These are phyloP conservation scores for Hermanozyma aechmeae DNA, from an alignment of 805 yeast species.

Conservation along the genomic window DNA sequence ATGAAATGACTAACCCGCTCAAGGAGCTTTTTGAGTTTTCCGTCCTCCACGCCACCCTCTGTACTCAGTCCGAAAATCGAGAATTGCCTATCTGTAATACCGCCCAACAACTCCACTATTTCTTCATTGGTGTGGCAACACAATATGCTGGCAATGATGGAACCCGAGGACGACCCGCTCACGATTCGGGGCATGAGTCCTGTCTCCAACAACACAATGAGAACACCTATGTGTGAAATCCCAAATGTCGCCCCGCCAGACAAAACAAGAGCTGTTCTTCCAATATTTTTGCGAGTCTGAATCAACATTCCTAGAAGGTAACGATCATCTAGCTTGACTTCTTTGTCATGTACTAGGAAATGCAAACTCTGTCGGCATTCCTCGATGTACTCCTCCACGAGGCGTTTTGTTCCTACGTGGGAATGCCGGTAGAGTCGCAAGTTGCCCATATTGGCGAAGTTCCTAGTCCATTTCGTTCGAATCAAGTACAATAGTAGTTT, in stretches of 20 bases:
- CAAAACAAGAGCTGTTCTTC: constrained; percentile 88
- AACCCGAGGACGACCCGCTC: constrained; percentile 94
- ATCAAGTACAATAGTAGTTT: constrained; percentile 59
- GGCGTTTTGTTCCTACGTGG: constrained; percentile 73
- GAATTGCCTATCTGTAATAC: constrained; percentile 50
- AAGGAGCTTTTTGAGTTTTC: constrained; percentile 37
- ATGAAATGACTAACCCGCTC: constrained; percentile 42
- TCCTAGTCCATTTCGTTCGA: constrained; percentile 78
- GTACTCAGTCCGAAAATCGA: constrained; percentile 43
- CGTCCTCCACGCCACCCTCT: constrained; percentile 34
- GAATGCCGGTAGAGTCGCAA: constrained; percentile 67
- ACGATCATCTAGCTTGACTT: constrained; percentile 48
- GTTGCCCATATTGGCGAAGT: constrained; percentile 82
- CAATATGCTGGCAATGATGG: constrained; percentile 82
- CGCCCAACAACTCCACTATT: constrained; percentile 43
- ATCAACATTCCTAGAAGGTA: constrained; percentile 69
- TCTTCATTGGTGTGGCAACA: constrained; percentile 77
- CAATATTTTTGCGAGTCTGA: constrained; percentile 85
- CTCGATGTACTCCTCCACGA: constrained; percentile 73
- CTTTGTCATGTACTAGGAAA: constrained; percentile 27
- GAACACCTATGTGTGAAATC: constrained; percentile 83
- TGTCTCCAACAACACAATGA: constrained; percentile 66
- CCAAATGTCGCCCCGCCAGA: constrained; percentile 97
- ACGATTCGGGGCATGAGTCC: constrained; percentile 77
- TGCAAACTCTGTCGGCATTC: constrained; percentile 56